A percentile compares a stretch with the other conserved stretches of the same genome.
Conservation (phyloP, 352 stramenopile species). For the Hyaloperonospora arabidopsidis region DNA sequence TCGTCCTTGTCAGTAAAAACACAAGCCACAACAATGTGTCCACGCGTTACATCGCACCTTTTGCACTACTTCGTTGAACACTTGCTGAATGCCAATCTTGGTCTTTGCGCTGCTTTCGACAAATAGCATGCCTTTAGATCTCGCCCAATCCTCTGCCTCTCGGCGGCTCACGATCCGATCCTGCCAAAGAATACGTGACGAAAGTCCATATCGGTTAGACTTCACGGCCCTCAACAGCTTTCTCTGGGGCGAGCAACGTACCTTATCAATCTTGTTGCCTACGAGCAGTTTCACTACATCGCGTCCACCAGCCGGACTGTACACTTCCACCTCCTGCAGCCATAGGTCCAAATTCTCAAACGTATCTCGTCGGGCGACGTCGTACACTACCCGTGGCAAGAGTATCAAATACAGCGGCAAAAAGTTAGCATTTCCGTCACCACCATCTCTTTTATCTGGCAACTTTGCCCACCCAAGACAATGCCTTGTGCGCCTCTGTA, state of each 20-base stretch:
- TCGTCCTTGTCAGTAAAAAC: conserved; percentile 6
- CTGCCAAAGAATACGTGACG: conserved; percentile 36
- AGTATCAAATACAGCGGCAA: neutral
- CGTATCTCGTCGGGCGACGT: conserved; percentile 93
- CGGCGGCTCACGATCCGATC: conserved; percentile 88
- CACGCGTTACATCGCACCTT: conserved; percentile 74
- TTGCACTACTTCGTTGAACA: conserved; percentile 97
- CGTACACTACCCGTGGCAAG: conserved; percentile 77
- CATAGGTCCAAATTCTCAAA: conserved; percentile 97
- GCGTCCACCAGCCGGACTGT: conserved; percentile 90
- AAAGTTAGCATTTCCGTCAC: conserved; percentile 4
- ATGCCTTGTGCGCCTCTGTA: conserved; percentile 97
- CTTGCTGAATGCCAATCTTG: conserved; percentile 90
- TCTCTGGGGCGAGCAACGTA: conserved; percentile 9
- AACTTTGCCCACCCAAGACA: conserved; percentile 78
- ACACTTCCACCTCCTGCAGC: conserved; percentile 97
- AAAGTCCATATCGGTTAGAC: neutral
- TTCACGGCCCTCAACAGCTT: neutral
- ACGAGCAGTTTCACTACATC: conserved; percentile 97
- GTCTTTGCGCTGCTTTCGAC: conserved; percentile 97
- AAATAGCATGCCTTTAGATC: conserved; percentile 96
- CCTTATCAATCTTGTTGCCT: conserved; percentile 94
- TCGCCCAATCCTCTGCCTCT: conserved; percentile 93
- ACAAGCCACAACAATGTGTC: neutral
- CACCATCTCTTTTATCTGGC: neutral